Conservation (phyloP, 495 filamentous ascomycete genomes). For the Cladorrhinum samala region DNA sequence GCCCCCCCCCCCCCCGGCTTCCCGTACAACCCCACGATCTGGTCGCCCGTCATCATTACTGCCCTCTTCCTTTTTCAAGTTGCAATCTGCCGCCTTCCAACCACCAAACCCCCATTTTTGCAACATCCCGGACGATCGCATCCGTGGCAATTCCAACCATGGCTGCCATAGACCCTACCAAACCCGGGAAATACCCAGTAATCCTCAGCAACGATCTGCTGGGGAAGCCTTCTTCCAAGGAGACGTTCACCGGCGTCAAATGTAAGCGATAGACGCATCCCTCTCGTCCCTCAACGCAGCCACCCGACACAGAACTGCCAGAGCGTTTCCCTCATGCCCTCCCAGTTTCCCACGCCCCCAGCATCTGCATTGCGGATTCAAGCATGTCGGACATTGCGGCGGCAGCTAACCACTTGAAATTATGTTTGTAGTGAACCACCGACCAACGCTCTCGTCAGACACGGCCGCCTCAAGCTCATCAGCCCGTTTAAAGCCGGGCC, state of each 20-base stretch:
- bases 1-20: neutral
- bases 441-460: constrained; percentile 40
- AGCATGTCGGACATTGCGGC: constrained; percentile 4
- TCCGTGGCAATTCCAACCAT: constrained; percentile 13
- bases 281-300: constrained; percentile 2
- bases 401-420: neutral
- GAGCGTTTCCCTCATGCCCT: neutral
- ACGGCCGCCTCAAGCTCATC: constrained; percentile 37
- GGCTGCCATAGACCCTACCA: constrained; percentile 43
- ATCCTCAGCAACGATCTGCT: constrained; percentile 50
- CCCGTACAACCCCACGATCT: neutral
- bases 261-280: constrained; percentile 32
- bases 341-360: too few relatives aligned
- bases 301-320: constrained; percentile 4
- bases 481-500: constrained; percentile 42
- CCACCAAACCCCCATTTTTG: neutral
- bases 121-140: neutral
- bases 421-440: constrained; percentile 45
- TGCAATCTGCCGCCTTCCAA: too few relatives aligned
- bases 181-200: constrained; percentile 48
- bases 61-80: too few relatives aligned
- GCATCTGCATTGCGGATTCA: too few relatives aligned
- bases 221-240: constrained; percentile 46
- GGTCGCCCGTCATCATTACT: neutral
- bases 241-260: constrained; percentile 46